Evolutionary conservation across 345 rosid genomes (phyloP), one percentile per base, ranked within the genome.

Genomic region (Luvunga scandens): DNA sequence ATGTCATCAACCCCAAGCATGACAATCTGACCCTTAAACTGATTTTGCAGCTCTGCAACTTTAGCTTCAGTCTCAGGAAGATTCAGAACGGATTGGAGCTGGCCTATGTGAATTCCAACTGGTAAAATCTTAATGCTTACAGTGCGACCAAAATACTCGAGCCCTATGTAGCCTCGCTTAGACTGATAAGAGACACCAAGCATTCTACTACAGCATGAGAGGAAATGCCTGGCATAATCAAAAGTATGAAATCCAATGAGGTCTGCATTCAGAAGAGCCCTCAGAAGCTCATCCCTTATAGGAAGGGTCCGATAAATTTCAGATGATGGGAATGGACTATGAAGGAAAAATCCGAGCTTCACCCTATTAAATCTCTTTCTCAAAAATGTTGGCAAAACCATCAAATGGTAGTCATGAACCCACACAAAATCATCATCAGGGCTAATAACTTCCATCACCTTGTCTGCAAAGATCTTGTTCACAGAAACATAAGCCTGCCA

Each of bases 371-470:
- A 94, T 82, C 98, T 85, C 81, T 94, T 94, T 85, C 98, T 87
- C 82, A 94, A 82, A 83, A 94, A 94, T 5, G 98, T 93, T 38
- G 98, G 98, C 81, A 94, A 78, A 75, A 93, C 97, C 97, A 94
- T 93, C 83, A 94, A 82, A 86, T 94, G 98, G 84, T 94, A 94
- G 81, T 94, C 98, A 78, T 94, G 98, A 79, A 94, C 92, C 98
- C 98, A 94, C 38, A 91, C 98, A 61, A 78, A 94, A 82, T 94
- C 98, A 79, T 94, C 98, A 14, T 94, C 98, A 55, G 98, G 98
- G 80, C 77, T 93, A 57, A 94, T 94, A 72, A 93, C 98, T 83
- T 94, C 97, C 97, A 89, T 94, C 12, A 94, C 96, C 83, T 91
- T 94, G 81, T 94, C 98, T 0, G 98, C 98, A 79, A 94, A 94